phyloP scores from a whole-genome alignment of 768 basidiomycete genomes.

The Dictyophora rubrovolvata region DNA sequence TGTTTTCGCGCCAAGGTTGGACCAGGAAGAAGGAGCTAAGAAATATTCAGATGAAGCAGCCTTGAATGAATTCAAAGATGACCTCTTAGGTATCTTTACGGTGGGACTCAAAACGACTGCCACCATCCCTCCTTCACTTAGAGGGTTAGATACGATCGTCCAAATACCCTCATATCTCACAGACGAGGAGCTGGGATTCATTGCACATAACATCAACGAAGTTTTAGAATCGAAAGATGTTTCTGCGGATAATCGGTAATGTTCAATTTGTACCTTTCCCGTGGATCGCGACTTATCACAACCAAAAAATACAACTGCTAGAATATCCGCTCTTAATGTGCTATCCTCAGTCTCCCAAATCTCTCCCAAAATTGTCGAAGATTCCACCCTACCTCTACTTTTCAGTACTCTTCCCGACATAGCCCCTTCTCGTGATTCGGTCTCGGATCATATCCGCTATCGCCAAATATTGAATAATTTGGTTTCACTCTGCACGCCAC shows the following conservation, averaged over 20 bases:
- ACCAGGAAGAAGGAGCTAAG: conserved; percentile 35
- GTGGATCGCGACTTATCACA: neutral
- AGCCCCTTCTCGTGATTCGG: conserved; percentile 46
- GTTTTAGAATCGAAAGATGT: conserved; percentile 43
- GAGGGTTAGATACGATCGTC: conserved; percentile 56
- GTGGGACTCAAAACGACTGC: conserved; percentile 44
- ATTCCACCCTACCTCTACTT: conserved; percentile 71
- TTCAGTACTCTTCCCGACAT: conserved; percentile 64
- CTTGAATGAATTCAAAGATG: conserved; percentile 62
- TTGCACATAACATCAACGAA: conserved; percentile 69
- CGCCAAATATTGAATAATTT: conserved; percentile 63
- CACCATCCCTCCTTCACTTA: conserved; percentile 50
- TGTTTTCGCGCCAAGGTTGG: conserved; percentile 31
- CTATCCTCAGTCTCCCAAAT: conserved; percentile 49
- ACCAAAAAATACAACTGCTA: conserved; percentile 18
- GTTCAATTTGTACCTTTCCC: neutral
- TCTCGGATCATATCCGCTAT: conserved; percentile 46
- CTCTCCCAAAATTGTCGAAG: conserved; percentile 56
- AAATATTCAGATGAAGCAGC: conserved; percentile 22
- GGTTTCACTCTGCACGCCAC: conserved; percentile 58
- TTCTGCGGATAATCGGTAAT: conserved; percentile 48
- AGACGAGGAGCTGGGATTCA: conserved; percentile 65
- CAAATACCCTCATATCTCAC: conserved; percentile 52
- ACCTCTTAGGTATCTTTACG: conserved; percentile 54
- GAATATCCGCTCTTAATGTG: conserved; percentile 50